Evolutionary conservation across 1,284 basidiomycete species (phyloP).

Genomic region (Microstroma glucosiphilum): DNA sequence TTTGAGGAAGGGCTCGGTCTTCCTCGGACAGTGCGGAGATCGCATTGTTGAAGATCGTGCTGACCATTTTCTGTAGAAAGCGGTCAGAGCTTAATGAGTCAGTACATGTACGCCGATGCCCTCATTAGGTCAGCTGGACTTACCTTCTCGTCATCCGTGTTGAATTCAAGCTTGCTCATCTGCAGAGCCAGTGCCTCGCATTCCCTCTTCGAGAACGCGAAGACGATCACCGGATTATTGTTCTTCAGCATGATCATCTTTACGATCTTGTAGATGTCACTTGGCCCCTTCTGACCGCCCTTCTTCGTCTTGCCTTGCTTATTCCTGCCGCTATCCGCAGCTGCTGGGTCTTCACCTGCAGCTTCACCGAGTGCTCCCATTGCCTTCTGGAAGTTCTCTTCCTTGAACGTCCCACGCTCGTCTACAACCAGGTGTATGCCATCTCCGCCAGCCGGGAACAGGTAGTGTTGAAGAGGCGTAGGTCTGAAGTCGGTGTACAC

Average conservation of each 20-base stretch:
- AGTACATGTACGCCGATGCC: background rate
- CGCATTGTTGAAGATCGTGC: slow-evolving; percentile 88
- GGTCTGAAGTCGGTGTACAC: slow-evolving; percentile 99
- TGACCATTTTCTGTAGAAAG: slow-evolving; percentile 59
- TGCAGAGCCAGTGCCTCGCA: slow-evolving; percentile 87
- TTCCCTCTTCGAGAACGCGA: slow-evolving; percentile 96
- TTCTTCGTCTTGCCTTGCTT: slow-evolving; percentile 67
- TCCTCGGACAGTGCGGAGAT: slow-evolving; percentile 81
- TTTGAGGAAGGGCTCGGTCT: slow-evolving; percentile 87
- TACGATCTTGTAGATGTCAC: slow-evolving; percentile 96
- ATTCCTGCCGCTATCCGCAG: slow-evolving; percentile 62
- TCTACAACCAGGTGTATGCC: slow-evolving; percentile 97
- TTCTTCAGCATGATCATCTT: slow-evolving; percentile 98
- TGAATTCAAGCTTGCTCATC: slow-evolving; percentile 94
- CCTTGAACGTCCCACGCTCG: slow-evolving; percentile 90
- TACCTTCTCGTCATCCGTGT: slow-evolving; percentile 81
- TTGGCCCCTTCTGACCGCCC: slow-evolving; percentile 92
- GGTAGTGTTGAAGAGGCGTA: slow-evolving; percentile 94
- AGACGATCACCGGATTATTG: slow-evolving; percentile 97
- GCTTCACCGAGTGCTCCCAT: slow-evolving; percentile 81
- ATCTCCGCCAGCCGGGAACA: slow-evolving; percentile 92
- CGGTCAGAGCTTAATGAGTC: background rate
- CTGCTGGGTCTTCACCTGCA: slow-evolving; percentile 84
- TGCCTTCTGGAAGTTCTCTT: slow-evolving; percentile 95
- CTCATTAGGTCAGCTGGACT: background rate